phyloP scores from a whole-genome alignment of 2,329 filamentous ascomycete genomes.

The Aspergillus eucalypticola region DNA sequence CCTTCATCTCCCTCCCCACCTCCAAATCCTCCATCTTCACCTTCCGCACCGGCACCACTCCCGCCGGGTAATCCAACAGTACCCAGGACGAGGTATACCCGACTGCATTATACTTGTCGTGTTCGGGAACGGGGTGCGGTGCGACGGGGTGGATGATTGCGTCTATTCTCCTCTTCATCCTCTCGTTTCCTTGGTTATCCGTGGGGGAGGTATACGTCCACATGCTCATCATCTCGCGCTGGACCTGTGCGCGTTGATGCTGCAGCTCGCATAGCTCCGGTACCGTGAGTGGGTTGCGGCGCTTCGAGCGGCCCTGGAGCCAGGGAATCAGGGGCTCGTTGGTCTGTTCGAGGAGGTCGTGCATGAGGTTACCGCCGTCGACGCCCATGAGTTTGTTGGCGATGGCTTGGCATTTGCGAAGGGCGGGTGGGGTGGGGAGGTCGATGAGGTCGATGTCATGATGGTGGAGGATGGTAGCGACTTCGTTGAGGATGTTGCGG shows the following conservation, averaged over 20 bases:
- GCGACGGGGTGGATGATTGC: slow-evolving; percentile 65
- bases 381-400: slow-evolving; percentile 60
- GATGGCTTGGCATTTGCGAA: slow-evolving; percentile 58
- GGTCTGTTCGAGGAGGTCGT: slow-evolving; percentile 57
- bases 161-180: slow-evolving; percentile 47
- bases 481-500: slow-evolving; percentile 42
- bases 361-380: slow-evolving; percentile 58
- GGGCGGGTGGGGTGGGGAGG: slow-evolving; percentile 53
- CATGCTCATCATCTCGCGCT: slow-evolving; percentile 58
- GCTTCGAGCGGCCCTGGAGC: slow-evolving; percentile 55
- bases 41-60: slow-evolving; percentile 55
- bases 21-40: slow-evolving; percentile 50
- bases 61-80: slow-evolving; percentile 63
- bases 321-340: slow-evolving; percentile 62
- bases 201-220: slow-evolving; percentile 47
- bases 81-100: slow-evolving; percentile 65
- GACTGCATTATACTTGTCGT: slow-evolving; percentile 64
- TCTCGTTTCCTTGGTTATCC: background rate
- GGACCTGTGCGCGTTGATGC: slow-evolving; percentile 53
- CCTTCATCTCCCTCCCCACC: slow-evolving; percentile 47
- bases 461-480: slow-evolving; percentile 36
- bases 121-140: slow-evolving; percentile 62
- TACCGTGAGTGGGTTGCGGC: slow-evolving; percentile 50
- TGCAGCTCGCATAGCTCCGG: slow-evolving; percentile 56
- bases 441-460: slow-evolving; percentile 59